Evolutionary conservation across 179 eudicot species (phyloP).

Genomic region (Silene noctiflora): DNA sequence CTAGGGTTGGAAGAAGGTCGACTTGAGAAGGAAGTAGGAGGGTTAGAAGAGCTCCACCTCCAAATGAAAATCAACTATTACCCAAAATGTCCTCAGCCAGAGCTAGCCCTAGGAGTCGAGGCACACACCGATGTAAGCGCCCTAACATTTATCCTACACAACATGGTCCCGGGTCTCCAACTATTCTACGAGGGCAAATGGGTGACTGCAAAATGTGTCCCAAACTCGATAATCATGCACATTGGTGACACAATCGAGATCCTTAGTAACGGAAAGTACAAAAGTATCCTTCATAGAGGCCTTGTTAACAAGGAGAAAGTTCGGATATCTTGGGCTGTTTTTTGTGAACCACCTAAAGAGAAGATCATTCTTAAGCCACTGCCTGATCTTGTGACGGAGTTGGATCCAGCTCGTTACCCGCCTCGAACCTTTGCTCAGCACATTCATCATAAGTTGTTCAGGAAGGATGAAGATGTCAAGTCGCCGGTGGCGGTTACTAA

Average conservation of each 20-base stretch:
- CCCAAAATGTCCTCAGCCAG: conserved; percentile 96
- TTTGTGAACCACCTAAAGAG: conserved; percentile 91
- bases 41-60: conserved; percentile 64
- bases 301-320: conserved; percentile 87
- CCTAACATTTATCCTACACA: conserved; percentile 85
- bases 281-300: conserved; percentile 86
- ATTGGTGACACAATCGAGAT: conserved; percentile 88
- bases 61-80: conserved; percentile 89
- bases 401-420: conserved; percentile 58
- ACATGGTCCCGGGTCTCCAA: conserved; percentile 97
- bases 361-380: conserved; percentile 76
- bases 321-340: conserved; percentile 92
- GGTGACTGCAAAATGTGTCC: conserved; percentile 92
- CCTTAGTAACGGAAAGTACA: conserved; percentile 84
- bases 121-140: conserved; percentile 91
- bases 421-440: conserved; percentile 86
- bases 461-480: conserved; percentile 46
- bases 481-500: conserved; percentile 1
- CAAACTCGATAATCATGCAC: conserved; percentile 86
- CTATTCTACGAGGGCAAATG: conserved; percentile 77
- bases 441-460: conserved; percentile 63
- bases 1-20: conserved; percentile 69
- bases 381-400: conserved; percentile 61
- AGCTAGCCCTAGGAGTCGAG: conserved; percentile 88
- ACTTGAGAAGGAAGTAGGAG: conserved; percentile 81